phyloP scores from a whole-genome alignment of 2,329 filamentous ascomycete genomes.

The Fusarium gaditjirri region DNA sequence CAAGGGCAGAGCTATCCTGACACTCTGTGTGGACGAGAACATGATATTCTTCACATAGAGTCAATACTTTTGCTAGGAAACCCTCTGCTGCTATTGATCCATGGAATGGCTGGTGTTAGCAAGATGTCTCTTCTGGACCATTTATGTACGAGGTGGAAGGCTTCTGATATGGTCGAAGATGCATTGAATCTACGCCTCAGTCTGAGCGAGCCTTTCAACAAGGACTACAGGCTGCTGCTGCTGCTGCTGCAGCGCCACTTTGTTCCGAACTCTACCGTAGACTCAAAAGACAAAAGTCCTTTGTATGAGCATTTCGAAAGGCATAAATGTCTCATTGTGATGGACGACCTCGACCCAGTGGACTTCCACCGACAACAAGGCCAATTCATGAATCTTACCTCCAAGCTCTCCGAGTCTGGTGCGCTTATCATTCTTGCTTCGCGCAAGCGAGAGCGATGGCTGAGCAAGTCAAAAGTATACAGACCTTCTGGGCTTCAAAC shows the following conservation, averaged over 20 bases:
- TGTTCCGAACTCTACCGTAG: background rate
- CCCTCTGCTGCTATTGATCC: background rate
- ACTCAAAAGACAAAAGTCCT: background rate
- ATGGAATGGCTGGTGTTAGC: background rate
- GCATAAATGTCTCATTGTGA: background rate
- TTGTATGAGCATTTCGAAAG: background rate
- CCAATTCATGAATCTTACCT: background rate
- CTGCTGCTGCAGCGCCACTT: background rate
- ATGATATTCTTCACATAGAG: background rate
- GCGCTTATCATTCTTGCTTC: background rate
- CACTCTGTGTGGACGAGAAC: background rate
- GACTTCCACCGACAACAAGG: background rate
- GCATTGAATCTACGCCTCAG: background rate
- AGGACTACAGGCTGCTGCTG: background rate
- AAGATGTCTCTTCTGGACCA: background rate
- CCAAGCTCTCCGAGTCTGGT: background rate
- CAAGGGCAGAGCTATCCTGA: background rate
- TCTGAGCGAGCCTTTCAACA: background rate
- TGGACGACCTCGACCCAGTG: background rate
- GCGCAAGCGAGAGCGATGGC: background rate
- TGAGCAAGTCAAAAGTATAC: background rate
- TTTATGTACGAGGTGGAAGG: background rate
- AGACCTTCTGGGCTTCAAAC: background rate
- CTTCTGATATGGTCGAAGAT: background rate
- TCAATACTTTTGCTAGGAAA: background rate